phyloP scores from a whole-genome alignment of 257 asterid species.

The Leonotis leonurus region DNA sequence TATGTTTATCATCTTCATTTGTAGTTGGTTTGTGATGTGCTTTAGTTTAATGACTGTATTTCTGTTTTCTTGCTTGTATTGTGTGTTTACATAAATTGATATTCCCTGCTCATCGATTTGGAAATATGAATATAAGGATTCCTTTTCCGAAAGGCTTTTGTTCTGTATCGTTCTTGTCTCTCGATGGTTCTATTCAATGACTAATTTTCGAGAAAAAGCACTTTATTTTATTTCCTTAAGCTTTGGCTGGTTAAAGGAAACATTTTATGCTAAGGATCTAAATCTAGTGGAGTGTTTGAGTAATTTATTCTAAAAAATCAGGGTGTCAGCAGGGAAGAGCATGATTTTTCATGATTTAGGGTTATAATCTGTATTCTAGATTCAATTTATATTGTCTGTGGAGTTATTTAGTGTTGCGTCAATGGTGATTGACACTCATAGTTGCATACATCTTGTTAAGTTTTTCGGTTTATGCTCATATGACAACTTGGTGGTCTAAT shows the following conservation, averaged over 20 bases:
- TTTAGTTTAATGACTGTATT: background rate
- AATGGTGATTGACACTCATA: background rate
- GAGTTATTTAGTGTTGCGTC: too few species aligned
- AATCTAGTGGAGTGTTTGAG: background rate
- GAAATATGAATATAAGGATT: background rate
- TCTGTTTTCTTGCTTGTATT: background rate
- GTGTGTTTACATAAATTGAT: slow-evolving; percentile 11
- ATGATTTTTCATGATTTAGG: background rate
- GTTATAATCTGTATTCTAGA: background rate
- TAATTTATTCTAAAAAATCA: background rate
- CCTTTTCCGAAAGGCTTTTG: slow-evolving; percentile 3
- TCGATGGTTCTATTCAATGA: background rate
- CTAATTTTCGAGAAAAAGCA: background rate
- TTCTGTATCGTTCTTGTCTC: background rate
- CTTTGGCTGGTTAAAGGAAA: background rate
- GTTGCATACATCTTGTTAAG: background rate
- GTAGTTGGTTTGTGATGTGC: background rate
- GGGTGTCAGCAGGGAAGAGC: background rate
- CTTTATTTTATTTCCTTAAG: background rate
- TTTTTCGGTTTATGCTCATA: background rate
- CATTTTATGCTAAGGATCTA: background rate
- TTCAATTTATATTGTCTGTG: background rate
- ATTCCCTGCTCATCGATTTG: background rate
- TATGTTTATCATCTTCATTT: background rate
- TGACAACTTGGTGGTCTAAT: background rate